Evolutionary conservation across 73 alveolate genomes (phyloP).

Genomic region (Tetrahymena borealis): DNA sequence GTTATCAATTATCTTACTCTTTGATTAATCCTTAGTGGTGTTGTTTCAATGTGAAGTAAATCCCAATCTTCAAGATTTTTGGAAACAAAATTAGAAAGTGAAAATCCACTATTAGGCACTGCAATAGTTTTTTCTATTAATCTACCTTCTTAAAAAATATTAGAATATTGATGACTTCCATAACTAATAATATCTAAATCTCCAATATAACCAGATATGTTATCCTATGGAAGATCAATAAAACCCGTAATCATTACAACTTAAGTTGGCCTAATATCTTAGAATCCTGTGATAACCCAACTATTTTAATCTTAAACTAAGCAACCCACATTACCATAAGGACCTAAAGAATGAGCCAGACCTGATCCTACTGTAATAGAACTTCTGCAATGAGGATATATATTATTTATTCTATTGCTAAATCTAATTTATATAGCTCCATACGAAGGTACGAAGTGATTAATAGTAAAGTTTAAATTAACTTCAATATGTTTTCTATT

Average conservation of each 20-base stretch:
- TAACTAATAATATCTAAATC: not conserved
- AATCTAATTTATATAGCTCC: not conserved
- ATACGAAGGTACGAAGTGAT: not conserved
- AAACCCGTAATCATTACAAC: not conserved
- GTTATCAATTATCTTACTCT: not conserved
- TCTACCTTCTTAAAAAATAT: not conserved
- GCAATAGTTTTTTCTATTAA: not conserved
- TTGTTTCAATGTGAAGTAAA: not conserved
- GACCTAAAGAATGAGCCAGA: not conserved
- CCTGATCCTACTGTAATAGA: not conserved
- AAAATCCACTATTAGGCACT: not conserved
- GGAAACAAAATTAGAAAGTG: not conserved
- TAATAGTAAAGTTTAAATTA: not conserved
- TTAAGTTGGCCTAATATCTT: not conserved
- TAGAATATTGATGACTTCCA: not conserved
- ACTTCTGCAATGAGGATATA: not conserved
- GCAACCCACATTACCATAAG: not conserved
- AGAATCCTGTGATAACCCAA: not conserved
- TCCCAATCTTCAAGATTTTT: not conserved
- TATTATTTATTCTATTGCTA: not conserved
- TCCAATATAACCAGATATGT: not conserved
- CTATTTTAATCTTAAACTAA: not conserved
- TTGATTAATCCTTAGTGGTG: not conserved
- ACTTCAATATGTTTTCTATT: not conserved
- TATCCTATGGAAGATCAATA: not conserved